Evolutionary conservation across 441 rosid species (phyloP), one percentile per base, ranked within the genome.

Genomic region (Gossypium aridum): DNA sequence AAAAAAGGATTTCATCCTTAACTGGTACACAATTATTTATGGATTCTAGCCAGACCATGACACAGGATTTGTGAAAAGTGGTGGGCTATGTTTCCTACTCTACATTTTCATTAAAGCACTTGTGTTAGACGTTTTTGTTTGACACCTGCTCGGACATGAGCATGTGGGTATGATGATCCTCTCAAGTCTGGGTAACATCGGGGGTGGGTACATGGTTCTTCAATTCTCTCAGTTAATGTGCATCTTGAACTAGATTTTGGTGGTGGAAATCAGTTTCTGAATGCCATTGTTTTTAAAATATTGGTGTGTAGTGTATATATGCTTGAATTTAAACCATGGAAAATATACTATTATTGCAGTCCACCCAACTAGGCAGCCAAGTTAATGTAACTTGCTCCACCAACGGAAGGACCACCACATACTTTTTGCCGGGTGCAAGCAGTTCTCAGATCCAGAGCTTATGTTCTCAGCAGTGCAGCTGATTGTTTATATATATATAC

Each of bases 321-420:
- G 26, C 28, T 22, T n/a, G 20, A 31, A 26, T 64, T 47, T 79
- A 75, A 78, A 31, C 28, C 6, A 53, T 73, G 75, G 61, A 34
- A 13, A 16, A 56, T 28, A 28, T 67, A 43, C 5, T 39, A 7
- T 69, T 43, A 37, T 59, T 80, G 87, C 93, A 93, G 97, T 77
- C 89, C 37, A 71, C 49, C 37, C 88, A 85, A 76, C 25, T 78
- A 2, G 94, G 97, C 10, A 89, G 76, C 87, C 93, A 90, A 76
- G 80, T 85, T 43, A 94, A 87, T 77, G 16, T 94, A 70, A 93
- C 94, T 7, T 93, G 97, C 87, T 80, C 83, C 49, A 83, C 76
- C 81, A 90, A 82, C 25, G 92, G 94, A 26, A 89, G 83, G 75
- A 85, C 90, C 16, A 77, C 65, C 61, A 31, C 83, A 7, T 90